Percentiles rank a stretch among this genome's conserved stretches.
Evolutionary conservation across 306 rosid genomes (phyloP).

Genomic region (Comarum palustre): DNA sequence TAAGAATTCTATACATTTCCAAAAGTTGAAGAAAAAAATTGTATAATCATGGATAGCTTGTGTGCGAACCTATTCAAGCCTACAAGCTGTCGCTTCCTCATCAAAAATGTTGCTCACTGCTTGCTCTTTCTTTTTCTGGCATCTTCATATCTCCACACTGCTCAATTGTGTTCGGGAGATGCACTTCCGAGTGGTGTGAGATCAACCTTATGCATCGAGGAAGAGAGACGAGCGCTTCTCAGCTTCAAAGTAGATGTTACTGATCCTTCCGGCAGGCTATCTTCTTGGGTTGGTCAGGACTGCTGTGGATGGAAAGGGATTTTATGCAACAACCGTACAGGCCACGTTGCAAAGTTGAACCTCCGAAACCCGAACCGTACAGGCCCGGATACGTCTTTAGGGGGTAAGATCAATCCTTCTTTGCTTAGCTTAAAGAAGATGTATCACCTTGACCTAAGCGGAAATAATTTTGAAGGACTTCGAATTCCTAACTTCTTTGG

Average conservation of each 20-base stretch:
- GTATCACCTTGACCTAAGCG: slow-evolving; percentile 36
- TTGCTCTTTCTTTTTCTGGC: background rate
- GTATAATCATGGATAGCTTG: background rate
- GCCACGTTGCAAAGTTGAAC: background rate
- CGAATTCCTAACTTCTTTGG: slow-evolving; percentile 27
- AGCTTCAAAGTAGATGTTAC: background rate
- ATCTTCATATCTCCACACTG: background rate
- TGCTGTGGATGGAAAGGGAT: slow-evolving; percentile 1
- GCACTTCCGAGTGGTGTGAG: background rate
- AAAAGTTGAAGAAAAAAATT: background rate
- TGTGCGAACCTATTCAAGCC: background rate
- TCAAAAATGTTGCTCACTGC: background rate
- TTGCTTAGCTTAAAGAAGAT: slow-evolving; percentile 29
- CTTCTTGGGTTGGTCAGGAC: background rate
- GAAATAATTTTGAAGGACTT: slow-evolving; percentile 18
- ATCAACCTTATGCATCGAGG: background rate
- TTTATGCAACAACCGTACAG: background rate
- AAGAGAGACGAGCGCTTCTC: background rate
- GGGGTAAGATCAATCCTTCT: slow-evolving; percentile 31
- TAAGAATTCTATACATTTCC: background rate
- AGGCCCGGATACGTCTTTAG: too few relatives aligned
- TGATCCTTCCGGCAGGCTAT: background rate
- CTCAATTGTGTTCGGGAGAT: background rate
- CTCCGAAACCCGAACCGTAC: background rate
- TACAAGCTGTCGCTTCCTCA: background rate